Base-by-base conservation (phyloP, 2,329 filamentous ascomycete species). In the Cladosporium sp. region DNA sequence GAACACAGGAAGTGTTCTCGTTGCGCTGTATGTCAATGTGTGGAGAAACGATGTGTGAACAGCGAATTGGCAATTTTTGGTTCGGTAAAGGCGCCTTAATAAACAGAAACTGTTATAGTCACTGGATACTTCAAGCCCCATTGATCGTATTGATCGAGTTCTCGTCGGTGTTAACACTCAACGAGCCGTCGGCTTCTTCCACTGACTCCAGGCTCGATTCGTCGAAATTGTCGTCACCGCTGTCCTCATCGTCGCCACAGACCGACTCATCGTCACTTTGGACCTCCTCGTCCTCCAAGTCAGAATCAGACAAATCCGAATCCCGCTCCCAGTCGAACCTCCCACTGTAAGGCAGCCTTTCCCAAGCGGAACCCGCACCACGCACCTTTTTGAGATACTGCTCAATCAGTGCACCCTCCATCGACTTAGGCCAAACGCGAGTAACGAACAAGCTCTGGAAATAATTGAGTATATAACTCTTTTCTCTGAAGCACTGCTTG, bases 401-500 rank as follows among this genome's bases (percentile, higher is more conserved):
- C 18, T 50, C 26, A 12, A 23, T 10, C 26, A 49, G 8, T 2
- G 11, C 8, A 21, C 23, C 31, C 40, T 61, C 26, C 23, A 50
- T 14, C 6, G 26, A 18, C n/a, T 33, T 21, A 14, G 31, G 16
- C 18, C 10, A 49, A 49, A 6, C 58, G 18, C 16, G 16, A 31
- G 8, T 26, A 33, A 44, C 35, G 49, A 56, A 63, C 12, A 31
- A 14, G 18, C 37, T n/a, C 7, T 11, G n/a, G 35, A 63, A 46
- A 7, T 46, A 10, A 50, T 46, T 56, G 6, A 62, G 29, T 10
- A 16, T 16, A 11, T 63, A 66, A 26, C 31, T 56, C 56, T 68
- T 69, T 37, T 55, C 49, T 26, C 61, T 40, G 56, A 68, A 68
- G 31, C 65, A 62, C 26, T 65, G 55, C 35, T 57, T 50, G 2